Conservation (phyloP, 192 early-diverging fungal genomes). For the Backusella macrospora region DNA sequence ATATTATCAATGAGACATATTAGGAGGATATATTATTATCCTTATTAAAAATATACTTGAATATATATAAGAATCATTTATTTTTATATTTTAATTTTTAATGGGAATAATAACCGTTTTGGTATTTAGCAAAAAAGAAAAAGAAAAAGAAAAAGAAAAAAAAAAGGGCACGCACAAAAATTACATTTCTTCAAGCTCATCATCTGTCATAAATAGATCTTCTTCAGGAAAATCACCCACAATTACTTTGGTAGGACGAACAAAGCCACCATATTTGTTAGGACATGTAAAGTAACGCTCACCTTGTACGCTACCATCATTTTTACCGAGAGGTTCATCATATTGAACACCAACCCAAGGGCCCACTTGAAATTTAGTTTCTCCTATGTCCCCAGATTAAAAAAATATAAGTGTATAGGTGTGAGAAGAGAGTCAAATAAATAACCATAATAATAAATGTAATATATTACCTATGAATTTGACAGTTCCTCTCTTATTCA, state of each 20-base stretch:
- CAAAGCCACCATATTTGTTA: conserved; percentile 82
- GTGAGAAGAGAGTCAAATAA: conserved; percentile 58
- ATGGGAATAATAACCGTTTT: neutral
- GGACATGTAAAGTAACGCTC: conserved; percentile 77
- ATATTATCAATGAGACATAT: too few relatives aligned
- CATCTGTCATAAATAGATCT: conserved; percentile 69
- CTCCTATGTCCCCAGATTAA: conserved; percentile 34
- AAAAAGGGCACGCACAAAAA: neutral
- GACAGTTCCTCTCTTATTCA: conserved; percentile 64
- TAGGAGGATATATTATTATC: too few relatives aligned
- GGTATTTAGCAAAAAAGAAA: neutral
- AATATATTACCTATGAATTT: conserved; percentile 67
- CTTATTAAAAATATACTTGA: too few relatives aligned
- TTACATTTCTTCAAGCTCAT: conserved; percentile 69
- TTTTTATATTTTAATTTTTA: too few relatives aligned
- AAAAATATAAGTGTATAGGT: neutral
- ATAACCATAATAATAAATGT: conserved; percentile 35
- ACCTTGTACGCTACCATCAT: conserved; percentile 86
- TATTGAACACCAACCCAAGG: conserved; percentile 94
- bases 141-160: neutral
- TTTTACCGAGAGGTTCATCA: conserved; percentile 95
- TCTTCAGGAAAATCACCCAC: conserved; percentile 96
- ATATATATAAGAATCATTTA: too few relatives aligned
- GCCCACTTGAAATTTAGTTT: conserved; percentile 79
- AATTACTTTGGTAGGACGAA: conserved; percentile 86